Base-by-base conservation (phyloP, 2,329 filamentous ascomycete genomes). In the Chaetothyriales sp. region DNA sequence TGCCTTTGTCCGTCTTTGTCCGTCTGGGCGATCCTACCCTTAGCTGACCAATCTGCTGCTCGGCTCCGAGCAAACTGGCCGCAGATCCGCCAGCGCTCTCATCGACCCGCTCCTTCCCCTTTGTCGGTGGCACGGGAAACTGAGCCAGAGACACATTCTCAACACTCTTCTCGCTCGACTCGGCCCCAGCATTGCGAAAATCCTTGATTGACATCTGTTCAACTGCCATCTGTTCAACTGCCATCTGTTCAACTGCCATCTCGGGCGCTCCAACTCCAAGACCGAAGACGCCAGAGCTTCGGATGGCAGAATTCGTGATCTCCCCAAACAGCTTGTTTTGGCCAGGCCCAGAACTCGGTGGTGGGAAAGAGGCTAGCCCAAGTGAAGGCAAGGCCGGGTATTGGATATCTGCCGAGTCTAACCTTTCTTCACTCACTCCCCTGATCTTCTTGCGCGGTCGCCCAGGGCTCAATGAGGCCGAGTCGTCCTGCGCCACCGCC, bases 281-380 rank as follows among this genome's bases (percentile, higher is more conserved):
- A 22, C 61, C 70, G 19, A 79, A 63, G 18, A 72, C 64, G 10
- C 71, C 72, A 15, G 78, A 78, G 60, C 73, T 78, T 48, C 70
- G 67, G 13, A 82, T 60, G 9, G 74, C 74, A 18, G 77, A 78
- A 25, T 71, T 66, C 9, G 74, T 74, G 56, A 83, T 77, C 62
- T 83, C 80, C 10, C 80, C 80, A 61, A 82, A 83, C 5, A 83
- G 67, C 48, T 75, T 76, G n/a, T 52, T 48, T 54, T 66, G 59
- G n/a, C 64, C 60, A 46, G 65, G 60, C 33, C 58, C 54, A 28
- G 63, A 60, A 33, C 61, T 56, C 47, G 56, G 49, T 10, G 60
- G 56, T 37, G 62, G 63, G 10, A 58, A 52, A 37, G 68, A 65
- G 49, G 66, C 69, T 44, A 66, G 64, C 15, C 69, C 60, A 40